Conservation (phyloP, 2,329 filamentous ascomycete genomes). For the Escovopsis sp. region DNA sequence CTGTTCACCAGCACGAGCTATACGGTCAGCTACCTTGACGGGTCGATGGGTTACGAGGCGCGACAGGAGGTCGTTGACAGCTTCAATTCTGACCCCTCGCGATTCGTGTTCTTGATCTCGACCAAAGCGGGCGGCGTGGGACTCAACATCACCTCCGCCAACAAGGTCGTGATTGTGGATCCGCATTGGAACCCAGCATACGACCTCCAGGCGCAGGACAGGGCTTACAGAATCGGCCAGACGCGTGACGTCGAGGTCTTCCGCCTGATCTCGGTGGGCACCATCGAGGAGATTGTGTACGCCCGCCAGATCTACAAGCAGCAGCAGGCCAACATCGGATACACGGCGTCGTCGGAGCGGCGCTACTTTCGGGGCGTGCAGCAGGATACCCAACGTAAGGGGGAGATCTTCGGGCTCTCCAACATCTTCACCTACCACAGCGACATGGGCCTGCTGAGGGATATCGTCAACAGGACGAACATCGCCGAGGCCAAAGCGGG, state of each 20-base stretch:
- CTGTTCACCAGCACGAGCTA: slow-evolving; percentile 82
- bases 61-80: slow-evolving; percentile 70
- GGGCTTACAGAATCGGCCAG: slow-evolving; percentile 92
- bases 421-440: slow-evolving; percentile 78
- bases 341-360: slow-evolving; percentile 80
- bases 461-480: slow-evolving; percentile 97
- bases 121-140: slow-evolving; percentile 88
- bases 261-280: slow-evolving; percentile 76
- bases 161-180: slow-evolving; percentile 95
- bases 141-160: slow-evolving; percentile 91
- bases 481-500: slow-evolving; percentile 84
- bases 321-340: slow-evolving; percentile 95
- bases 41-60: slow-evolving; percentile 68
- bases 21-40: slow-evolving; percentile 82
- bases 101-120: slow-evolving; percentile 93
- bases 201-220: slow-evolving; percentile 89
- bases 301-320: slow-evolving; percentile 97
- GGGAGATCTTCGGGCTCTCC: slow-evolving; percentile 80
- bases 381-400: slow-evolving; percentile 65
- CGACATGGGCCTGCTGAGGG: slow-evolving; percentile 67
- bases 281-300: slow-evolving; percentile 94
- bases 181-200: slow-evolving; percentile 96
- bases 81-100: slow-evolving; percentile 74
- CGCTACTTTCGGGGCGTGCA: slow-evolving; percentile 94
- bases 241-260: slow-evolving; percentile 89